Evolutionary conservation across 2,329 filamentous ascomycete genomes (phyloP).

Genomic region (Didymella keratinophila): DNA sequence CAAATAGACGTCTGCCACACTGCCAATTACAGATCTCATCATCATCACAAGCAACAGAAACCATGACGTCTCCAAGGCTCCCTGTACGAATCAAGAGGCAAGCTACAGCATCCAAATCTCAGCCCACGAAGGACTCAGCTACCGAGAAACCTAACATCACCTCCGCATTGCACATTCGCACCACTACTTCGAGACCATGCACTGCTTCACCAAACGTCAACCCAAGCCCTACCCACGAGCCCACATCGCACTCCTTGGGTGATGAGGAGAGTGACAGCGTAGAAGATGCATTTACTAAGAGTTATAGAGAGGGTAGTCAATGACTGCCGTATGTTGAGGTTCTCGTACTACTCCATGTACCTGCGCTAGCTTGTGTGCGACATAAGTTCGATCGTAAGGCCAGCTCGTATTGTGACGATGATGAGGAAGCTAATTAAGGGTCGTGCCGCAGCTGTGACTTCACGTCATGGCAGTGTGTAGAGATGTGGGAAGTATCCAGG

Average conservation of each 20-base stretch:
- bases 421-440: constrained; percentile 1
- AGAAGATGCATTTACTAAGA: background rate
- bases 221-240: background rate
- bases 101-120: background rate
- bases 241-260: background rate
- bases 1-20: background rate
- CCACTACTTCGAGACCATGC: no score
- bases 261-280: background rate
- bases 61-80: background rate
- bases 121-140: background rate
- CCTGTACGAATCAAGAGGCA: background rate
- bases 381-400: background rate
- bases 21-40: no score
- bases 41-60: no score
- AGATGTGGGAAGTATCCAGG: no score
- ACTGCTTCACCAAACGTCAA: no score
- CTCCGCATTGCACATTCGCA: background rate
- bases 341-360: no score
- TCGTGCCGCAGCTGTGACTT: background rate
- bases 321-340: no score
- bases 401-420: background rate
- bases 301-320: background rate
- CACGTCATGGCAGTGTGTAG: background rate
- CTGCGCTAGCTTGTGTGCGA: background rate
- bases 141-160: background rate